phyloP scores from a whole-genome alignment of 345 rosid genomes.

The Stellera chamaejasme region DNA sequence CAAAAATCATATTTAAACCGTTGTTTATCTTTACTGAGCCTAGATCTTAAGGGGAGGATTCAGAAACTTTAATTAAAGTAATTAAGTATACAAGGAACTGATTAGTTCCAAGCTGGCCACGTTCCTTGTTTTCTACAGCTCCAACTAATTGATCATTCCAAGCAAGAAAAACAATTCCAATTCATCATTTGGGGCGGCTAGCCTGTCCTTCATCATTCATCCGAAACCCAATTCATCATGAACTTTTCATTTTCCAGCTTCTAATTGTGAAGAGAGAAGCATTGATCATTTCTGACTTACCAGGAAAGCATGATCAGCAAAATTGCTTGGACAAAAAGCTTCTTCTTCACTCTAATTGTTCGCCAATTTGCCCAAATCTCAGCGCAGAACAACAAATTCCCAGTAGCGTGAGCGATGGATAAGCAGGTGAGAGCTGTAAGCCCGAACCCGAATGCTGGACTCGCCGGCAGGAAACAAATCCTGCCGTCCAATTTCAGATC shows the following conservation, averaged over 20 bases:
- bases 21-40: no score
- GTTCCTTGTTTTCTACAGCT: background rate
- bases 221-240: background rate
- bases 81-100: background rate
- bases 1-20: background rate
- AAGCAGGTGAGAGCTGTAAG: constrained; percentile 41
- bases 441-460: constrained; percentile 45
- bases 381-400: constrained; percentile 31
- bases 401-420: constrained; percentile 42
- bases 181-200: background rate
- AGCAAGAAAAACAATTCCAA: background rate
- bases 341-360: constrained; percentile 19
- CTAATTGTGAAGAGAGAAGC: background rate
- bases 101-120: constrained; percentile 18
- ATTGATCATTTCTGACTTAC: constrained; percentile 23
- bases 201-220: background rate
- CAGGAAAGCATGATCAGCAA: constrained; percentile 47
- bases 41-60: no score
- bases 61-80: no score
- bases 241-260: background rate
- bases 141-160: constrained; percentile 1
- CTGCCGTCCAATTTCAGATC: constrained; percentile 54
- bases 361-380: constrained; percentile 17
- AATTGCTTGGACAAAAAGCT: constrained; percentile 14
- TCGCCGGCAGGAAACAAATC: constrained; percentile 48